Evolutionary conservation across 2,329 filamentous ascomycete species (phyloP).

Genomic region (Plectosphaerella sp.): DNA sequence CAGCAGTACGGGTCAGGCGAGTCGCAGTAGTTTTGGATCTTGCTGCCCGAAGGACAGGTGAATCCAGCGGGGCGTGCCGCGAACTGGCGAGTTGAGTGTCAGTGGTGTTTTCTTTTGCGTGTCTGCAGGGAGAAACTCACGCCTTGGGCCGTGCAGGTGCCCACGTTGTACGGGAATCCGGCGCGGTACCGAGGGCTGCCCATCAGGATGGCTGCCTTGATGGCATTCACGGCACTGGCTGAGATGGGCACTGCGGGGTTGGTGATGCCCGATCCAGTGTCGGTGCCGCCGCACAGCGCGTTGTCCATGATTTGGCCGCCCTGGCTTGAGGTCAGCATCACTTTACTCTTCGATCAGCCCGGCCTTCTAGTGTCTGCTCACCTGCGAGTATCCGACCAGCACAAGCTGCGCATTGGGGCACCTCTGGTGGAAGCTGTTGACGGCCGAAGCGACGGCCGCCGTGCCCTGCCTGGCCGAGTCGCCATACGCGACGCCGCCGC

Average conservation of each 20-base stretch:
- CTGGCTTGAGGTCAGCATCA: slow-evolving; percentile 20
- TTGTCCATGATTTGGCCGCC: slow-evolving; percentile 62
- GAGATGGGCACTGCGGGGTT: slow-evolving; percentile 37
- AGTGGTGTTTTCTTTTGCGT: neutral
- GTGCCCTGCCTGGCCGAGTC: slow-evolving; percentile 55
- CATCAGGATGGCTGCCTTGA: slow-evolving; percentile 63
- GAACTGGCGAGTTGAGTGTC: slow-evolving; percentile 36
- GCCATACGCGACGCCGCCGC: slow-evolving; percentile 56
- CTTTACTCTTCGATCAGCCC: neutral
- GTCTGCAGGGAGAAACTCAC: slow-evolving; percentile 34
- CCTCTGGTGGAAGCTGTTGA: slow-evolving; percentile 51
- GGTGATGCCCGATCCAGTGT: slow-evolving; percentile 37
- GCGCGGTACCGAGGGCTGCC: slow-evolving; percentile 55
- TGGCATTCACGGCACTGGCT: slow-evolving; percentile 43
- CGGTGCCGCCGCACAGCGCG: slow-evolving; percentile 56
- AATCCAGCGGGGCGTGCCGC: slow-evolving; percentile 50
- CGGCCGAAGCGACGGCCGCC: slow-evolving; percentile 51
- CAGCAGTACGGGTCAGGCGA: slow-evolving; percentile 58
- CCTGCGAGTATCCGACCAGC: slow-evolving; percentile 57
- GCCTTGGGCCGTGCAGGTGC: slow-evolving; percentile 51
- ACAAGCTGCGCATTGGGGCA: slow-evolving; percentile 56
- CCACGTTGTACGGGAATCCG: slow-evolving; percentile 55
- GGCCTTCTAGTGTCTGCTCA: neutral
- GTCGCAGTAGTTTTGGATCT: slow-evolving; percentile 59
- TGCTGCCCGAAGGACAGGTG: slow-evolving; percentile 44